Percentiles rank a stretch among this genome's conserved stretches.
Conservation (phyloP, 805 yeast species). For the Candida rishiriensis region DNA sequence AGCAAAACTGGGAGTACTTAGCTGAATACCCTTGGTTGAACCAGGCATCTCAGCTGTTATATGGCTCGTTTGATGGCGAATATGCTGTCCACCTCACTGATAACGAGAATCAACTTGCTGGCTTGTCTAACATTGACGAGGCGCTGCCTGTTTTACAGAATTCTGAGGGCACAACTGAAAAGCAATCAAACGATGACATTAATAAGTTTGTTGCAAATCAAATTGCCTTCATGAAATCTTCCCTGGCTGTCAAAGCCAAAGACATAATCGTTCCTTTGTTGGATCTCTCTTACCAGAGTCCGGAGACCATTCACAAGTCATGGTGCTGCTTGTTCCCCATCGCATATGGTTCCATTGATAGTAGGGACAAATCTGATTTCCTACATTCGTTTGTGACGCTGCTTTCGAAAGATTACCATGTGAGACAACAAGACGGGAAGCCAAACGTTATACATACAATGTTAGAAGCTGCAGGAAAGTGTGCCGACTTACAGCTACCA, state of each 20-base stretch:
- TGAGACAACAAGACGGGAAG: constrained; percentile 79
- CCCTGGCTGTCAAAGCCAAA: constrained; percentile 42
- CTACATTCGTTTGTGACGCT: constrained; percentile 75
- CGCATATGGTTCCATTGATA: constrained; percentile 68
- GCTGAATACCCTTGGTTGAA: constrained; percentile 94
- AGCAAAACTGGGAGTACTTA: constrained; percentile 94
- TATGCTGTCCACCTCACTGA: constrained; percentile 41
- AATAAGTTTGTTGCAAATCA: constrained; percentile 20
- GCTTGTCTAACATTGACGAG: constrained; percentile 41
- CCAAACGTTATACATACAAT: constrained; percentile 85
- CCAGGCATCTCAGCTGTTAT: constrained; percentile 83
- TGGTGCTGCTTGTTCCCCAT: constrained; percentile 86
- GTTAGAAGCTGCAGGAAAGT: constrained; percentile 74
- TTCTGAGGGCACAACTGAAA: constrained; percentile 6
- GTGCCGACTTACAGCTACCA: constrained; percentile 75
- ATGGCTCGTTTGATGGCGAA: constrained; percentile 65
- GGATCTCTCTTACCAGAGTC: constrained; percentile 78
- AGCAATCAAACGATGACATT: constrained; percentile 17
- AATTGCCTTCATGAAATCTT: constrained; percentile 16
- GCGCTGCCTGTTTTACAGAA: constrained; percentile 22
- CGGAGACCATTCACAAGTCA: constrained; percentile 71
- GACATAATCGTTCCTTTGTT: constrained; percentile 67
- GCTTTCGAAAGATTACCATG: constrained; percentile 86
- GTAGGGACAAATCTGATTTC: constrained; percentile 78
- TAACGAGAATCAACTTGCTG: constrained; percentile 49